Conservation (phyloP, 257 asterid genomes). For the Solanum bulbocastanum region DNA sequence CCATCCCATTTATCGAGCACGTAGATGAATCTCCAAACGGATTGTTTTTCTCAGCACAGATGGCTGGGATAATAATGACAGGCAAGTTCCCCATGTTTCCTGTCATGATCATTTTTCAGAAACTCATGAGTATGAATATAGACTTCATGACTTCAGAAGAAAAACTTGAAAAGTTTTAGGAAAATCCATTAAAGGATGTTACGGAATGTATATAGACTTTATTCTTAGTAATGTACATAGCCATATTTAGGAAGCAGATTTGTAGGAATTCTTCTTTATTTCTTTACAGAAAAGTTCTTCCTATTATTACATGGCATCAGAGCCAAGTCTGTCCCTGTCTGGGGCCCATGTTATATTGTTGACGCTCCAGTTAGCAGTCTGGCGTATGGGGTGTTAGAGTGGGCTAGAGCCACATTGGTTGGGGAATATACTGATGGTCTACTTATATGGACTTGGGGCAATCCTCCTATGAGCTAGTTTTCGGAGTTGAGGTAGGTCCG, state of each 20-base stretch:
- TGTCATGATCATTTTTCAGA: not conserved
- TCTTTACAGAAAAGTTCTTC: not conserved
- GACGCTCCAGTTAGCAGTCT: not conserved
- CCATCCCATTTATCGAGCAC: slow-evolving; percentile 25
- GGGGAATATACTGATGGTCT: not conserved
- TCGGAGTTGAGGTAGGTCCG: not conserved
- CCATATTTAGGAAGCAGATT: not conserved
- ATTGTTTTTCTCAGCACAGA: slow-evolving; percentile 25
- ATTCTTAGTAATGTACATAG: not conserved
- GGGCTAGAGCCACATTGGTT: not conserved
- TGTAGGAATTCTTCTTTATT: too few relatives aligned
- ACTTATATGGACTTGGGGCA: not conserved
- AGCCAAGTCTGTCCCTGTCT: not conserved
- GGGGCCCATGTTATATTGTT: not conserved
- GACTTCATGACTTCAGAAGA: not conserved
- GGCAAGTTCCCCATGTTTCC: slow-evolving; percentile 36
- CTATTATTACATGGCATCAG: not conserved
- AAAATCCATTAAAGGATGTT: not conserved
- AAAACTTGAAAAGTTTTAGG: not conserved
- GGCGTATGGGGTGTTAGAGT: not conserved
- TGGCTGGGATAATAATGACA: slow-evolving; percentile 32
- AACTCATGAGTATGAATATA: not conserved
- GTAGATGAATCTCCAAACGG: slow-evolving; percentile 32
- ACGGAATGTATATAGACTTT: not conserved
- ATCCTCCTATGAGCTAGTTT: not conserved